A percentile compares a stretch with the other conserved stretches of the same genome.
These are phyloP conservation scores for Ambrosiella xylebori DNA, from an alignment of 2,329 filamentous ascomycete genomes.

Conservation along the genomic window DNA sequence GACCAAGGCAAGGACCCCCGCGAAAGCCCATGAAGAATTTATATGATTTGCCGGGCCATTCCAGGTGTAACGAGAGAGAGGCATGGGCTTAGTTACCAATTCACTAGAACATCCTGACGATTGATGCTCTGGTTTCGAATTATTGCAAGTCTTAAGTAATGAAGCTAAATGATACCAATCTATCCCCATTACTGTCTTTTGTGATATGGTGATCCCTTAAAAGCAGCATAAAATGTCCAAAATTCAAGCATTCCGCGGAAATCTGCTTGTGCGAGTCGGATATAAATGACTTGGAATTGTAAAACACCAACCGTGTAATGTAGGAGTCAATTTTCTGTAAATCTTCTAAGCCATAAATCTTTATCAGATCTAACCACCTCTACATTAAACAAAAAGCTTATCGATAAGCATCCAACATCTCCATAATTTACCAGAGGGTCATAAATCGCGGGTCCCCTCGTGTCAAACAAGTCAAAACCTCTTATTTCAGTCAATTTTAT, in stretches of 20 bases:
- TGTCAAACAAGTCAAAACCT: background rate
- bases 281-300: background rate
- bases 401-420: constrained; percentile 3
- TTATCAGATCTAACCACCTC: constrained; percentile 5
- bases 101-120: no score
- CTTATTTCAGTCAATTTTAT: background rate
- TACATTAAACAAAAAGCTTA: constrained; percentile 1
- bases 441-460: background rate
- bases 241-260: background rate
- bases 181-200: no score
- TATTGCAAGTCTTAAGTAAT: no score
- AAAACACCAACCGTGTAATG: background rate
- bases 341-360: background rate
- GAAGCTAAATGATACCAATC: no score
- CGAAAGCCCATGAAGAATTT: no score
- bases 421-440: background rate
- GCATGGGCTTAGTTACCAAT: no score
- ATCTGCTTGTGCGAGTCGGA: background rate
- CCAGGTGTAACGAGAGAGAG: no score
- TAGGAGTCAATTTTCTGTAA: background rate
- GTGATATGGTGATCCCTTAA: no score
- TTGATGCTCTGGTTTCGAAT: no score
- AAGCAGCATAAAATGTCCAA: background rate
- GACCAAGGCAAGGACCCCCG: no score
- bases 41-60: no score